A percentile compares a stretch with the other conserved stretches of the same genome.
Evolutionary conservation across 768 basidiomycete genomes (phyloP).

Genomic region (Tulasnella sp.): DNA sequence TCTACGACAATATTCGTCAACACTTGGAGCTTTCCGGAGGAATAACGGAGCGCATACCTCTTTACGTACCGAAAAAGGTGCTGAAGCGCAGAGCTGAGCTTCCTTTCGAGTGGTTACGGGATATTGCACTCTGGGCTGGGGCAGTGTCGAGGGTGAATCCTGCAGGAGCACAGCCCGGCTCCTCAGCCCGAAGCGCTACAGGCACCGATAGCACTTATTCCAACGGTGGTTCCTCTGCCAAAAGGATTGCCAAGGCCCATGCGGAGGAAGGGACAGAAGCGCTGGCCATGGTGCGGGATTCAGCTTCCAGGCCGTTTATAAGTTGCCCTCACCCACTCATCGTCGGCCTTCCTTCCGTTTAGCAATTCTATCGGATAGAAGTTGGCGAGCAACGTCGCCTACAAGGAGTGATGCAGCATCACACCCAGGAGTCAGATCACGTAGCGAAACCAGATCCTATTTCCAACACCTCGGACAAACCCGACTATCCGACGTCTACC

Average conservation of each 20-base stretch:
- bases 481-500: background rate
- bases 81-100: constrained; percentile 66
- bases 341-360: background rate
- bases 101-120: constrained; percentile 76
- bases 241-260: constrained; percentile 40
- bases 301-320: background rate
- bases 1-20: constrained; percentile 92
- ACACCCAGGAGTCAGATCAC: constrained; percentile 54
- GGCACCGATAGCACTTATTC: background rate
- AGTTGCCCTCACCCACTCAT: background rate
- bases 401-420: constrained; percentile 90
- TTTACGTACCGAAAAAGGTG: constrained; percentile 55
- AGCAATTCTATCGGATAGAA: constrained; percentile 91
- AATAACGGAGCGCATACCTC: constrained; percentile 77
- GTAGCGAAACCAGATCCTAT: background rate
- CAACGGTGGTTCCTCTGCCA: background rate
- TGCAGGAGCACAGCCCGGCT: background rate
- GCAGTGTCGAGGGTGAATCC: background rate
- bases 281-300: constrained; percentile 60
- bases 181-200: background rate
- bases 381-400: constrained; percentile 86
- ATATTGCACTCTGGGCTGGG: constrained; percentile 56
- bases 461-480: background rate
- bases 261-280: constrained; percentile 73
- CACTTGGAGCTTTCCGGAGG: constrained; percentile 75